Base-by-base conservation (phyloP, 163 green algal genomes). In the Coccomyxa subellipsoidea region DNA sequence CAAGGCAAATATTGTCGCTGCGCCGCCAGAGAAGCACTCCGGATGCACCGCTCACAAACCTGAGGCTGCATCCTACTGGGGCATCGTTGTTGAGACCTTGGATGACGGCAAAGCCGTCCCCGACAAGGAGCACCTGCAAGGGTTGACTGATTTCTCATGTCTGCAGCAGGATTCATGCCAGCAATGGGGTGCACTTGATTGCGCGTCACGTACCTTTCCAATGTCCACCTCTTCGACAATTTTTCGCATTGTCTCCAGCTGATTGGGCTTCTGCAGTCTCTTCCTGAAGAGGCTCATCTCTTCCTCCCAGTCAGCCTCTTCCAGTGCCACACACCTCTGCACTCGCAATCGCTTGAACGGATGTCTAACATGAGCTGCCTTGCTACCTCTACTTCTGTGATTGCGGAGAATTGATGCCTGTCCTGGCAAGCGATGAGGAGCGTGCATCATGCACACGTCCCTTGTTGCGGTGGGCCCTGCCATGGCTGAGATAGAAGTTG, bases 281-380 rank as follows among this genome's bases (percentile, higher is more conserved):
- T 96, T 90, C 69, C 93, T 92, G 85, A 97, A 97, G 2, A 97
- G 92, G 76, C 82, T 91, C 92, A 97, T 95, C 75, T 97, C 94
- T 21, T 88, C 86, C 66, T 97, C 94, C 94, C 94, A 97, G 78
- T 97, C 92, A 0, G 93, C 88, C 71, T 78, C 71, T 40, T 78
- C 35, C 71, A 54, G 15, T 40, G 71, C 71, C 47, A 59, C 47
- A 59, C 47, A 59, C 23, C 47, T 59, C 23, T 59, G 47, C 47
- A 59, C 21, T 27, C 47, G 47, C 47, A 59, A 59, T 8, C 47
- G 47, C 47, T 59, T 59, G 47, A 12, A 59, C 21, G 47, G 15
- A 59, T 18, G 1, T 12, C 23, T 59, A 27, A 12, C 23, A 18
- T 59, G 47, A 59, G 47, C 1, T 59, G 47, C 47, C 47, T 59